Evolutionary conservation across 2,329 filamentous ascomycete genomes (phyloP), one percentile per base, ranked within the genome.

Genomic region (Eutypella sp.): DNA sequence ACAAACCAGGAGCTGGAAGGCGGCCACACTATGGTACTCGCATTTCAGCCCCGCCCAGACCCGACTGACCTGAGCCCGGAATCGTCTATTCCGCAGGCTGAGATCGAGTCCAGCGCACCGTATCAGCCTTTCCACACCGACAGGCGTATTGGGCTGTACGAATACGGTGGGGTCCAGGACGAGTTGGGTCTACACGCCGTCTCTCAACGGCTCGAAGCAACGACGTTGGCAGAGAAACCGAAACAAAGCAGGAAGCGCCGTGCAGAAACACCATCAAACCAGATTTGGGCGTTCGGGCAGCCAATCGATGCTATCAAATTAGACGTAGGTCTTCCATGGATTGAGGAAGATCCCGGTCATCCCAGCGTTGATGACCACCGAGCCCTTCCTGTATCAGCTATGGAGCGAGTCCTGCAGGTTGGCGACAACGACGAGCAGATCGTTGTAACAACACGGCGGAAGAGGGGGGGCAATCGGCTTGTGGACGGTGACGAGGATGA

Each of bases 121-220:
- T 97, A 96, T 58, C 91, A 96, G 59, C 92, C 93, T 1, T 96
- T 97, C 70, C 92, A 97, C 63, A 93, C 91, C 0, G 91, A 97
- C 60, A 80, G 82, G 45, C 82, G 92, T 3, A 87, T 97, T 38
- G 81, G 77, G n/a, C 73, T 96, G 23, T 87, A 83, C 54, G 78
- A 89, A 36, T 87, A 85, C 60, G 67, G 60, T 29, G 52, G 57
- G 43, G 63, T 48, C 31, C 42, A 41, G 38, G 41, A 22, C 22
- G 52, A 52, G 8, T 36, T 55, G 31, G 57, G 64, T 16, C 41
- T 65, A 10, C 63, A 69, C 11, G 59, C 65, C 8, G 57, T 72
- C 18, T 67, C 72, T 22, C 60, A 59, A 3, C 61, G 72, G 13
- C 57, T 78, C 25, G 65, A 67, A 3, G 67, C 71, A 18, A 59